Base-by-base conservation (phyloP, 2,329 filamentous ascomycete genomes). In the Penicillium sp. region DNA sequence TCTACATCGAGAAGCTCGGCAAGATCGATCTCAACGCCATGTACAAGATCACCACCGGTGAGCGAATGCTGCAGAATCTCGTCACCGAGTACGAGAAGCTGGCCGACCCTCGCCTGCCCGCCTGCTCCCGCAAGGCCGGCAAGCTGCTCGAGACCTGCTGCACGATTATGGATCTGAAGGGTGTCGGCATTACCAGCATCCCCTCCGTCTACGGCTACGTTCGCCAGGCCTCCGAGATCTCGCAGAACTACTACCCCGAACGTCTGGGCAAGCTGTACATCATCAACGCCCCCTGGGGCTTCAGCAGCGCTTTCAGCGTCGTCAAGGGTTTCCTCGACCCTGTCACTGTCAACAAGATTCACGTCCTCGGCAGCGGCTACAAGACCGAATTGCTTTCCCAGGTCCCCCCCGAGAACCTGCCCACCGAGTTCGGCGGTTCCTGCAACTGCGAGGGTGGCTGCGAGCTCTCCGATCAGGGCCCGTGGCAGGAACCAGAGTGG, bases 201-300 rank as follows among this genome's bases (percentile, higher is more conserved):
- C 82, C 85, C 56, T 87, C 88, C 55, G 92, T 96, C 52, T 96
- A 95, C 79, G 82, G 84, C 48, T 97, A 96, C 78, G 83, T 99
- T 63, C 84, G 84, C 66, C 83, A 88, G 70, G 91, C 90, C 41
- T 94, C 90, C 30, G 86, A 79, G 71, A 89, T 99, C 76, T 95
- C 90, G 60, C 94, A 97, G 77, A 96, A 97, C 83, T 95, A 97
- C 84, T 99, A 99, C 78, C 94, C 94, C 7, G 94, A 99, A 81
- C 89, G 94, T 53, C 81, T 99, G 53, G 94, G 94, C 68, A 92
- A 91, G 76, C 82, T 99, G 70, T 99, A 96, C 81, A 79, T 99
- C 65, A 96, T 99, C 85, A 99, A 99, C 76, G 90, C 92, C 3
- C 91, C 91, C 18, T 97, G 92, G 92, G 92, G 92, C 24, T 97